Conservation (phyloP, 805 yeast genomes). For the Nakazawaea ishiwadae region DNA sequence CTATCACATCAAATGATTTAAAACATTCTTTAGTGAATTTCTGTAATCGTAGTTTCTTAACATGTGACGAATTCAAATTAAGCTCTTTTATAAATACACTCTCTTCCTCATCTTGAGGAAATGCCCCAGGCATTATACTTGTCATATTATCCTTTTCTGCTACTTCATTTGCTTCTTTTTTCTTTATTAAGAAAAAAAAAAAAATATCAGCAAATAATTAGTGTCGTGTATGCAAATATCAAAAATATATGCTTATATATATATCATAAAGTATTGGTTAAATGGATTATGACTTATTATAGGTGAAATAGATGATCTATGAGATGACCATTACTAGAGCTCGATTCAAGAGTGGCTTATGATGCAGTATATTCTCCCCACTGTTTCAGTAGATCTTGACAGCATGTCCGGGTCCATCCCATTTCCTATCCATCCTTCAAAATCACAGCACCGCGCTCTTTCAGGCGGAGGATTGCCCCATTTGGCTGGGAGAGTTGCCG, state of each 20-base stretch:
- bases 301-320: too few relatives aligned
- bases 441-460: constrained; percentile 1
- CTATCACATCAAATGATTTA: neutral
- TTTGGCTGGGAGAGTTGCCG: neutral
- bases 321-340: too few relatives aligned
- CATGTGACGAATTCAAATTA: constrained; percentile 4
- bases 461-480: neutral
- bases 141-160: neutral
- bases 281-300: too few relatives aligned
- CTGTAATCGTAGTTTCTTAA: constrained; percentile 2
- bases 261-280: too few relatives aligned
- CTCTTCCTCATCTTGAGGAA: neutral
- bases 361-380: too few relatives aligned
- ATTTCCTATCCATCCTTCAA: too few relatives aligned
- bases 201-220: neutral
- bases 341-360: too few relatives aligned
- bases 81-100: neutral
- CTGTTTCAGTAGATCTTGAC: too few relatives aligned
- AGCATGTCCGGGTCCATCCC: too few relatives aligned
- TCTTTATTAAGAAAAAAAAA: too few relatives aligned
- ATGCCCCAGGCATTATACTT: constrained; percentile 8
- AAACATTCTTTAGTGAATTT: constrained; percentile 4
- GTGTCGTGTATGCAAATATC: too few relatives aligned
- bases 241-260: too few relatives aligned
- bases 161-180: neutral